phyloP scores from a whole-genome alignment of 345 rosid species.

The Citrus medica region DNA sequence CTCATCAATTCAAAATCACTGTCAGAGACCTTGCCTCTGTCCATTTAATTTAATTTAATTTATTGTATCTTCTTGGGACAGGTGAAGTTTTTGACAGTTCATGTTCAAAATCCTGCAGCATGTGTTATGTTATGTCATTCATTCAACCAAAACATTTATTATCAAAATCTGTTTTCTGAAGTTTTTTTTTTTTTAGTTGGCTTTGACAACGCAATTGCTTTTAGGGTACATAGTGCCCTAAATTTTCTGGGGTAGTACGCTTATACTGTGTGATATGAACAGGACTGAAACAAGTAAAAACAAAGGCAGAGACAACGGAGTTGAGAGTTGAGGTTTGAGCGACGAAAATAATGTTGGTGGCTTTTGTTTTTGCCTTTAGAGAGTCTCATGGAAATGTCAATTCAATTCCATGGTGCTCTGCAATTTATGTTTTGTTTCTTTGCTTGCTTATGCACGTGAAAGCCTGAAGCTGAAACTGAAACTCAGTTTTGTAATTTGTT shows the following conservation, averaged over 20 bases:
- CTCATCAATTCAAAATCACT: constrained; percentile 13
- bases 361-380: neutral
- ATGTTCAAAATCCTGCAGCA: neutral
- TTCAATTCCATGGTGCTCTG: constrained; percentile 10
- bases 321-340: constrained; percentile 14
- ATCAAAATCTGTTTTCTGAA: neutral
- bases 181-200: neutral
- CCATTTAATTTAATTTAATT: constrained; percentile 8
- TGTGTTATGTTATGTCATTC: neutral
- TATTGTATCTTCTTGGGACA: constrained; percentile 26
- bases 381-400: constrained; percentile 24
- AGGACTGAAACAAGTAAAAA: neutral
- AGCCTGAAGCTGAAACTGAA: neutral
- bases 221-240: neutral
- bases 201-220: neutral
- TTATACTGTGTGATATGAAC: neutral
- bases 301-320: constrained; percentile 21
- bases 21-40: constrained; percentile 21
- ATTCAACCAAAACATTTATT: neutral
- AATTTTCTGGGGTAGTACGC: neutral
- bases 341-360: neutral
- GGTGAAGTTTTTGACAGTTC: constrained; percentile 17
- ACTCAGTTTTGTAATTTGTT: neutral
- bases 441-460: constrained; percentile 23
- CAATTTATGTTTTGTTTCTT: constrained; percentile 5